Evolutionary conservation across 2,329 filamentous ascomycete species (phyloP), one percentile per base, ranked within the genome.

Genomic region (Epichloe gansuensis): DNA sequence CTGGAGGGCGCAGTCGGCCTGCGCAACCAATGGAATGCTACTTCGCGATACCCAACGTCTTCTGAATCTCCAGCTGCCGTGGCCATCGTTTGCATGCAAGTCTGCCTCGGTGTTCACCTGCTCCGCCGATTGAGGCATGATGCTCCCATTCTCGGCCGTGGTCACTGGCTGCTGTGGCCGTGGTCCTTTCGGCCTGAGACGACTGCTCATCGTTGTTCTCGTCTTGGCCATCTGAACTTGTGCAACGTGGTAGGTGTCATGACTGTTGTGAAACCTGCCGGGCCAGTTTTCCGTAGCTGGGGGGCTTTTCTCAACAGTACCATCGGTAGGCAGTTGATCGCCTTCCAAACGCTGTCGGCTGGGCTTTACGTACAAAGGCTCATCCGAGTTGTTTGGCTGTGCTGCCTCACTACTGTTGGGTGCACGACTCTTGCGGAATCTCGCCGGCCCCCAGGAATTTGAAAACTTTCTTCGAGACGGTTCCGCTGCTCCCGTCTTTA

Each of bases 1-100:
- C 45, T 66, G 59, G 15, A 68, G 55, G 1, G 53, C 47, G 23
- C 66, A 68, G n/a, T 56, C 53, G 12, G 54, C 59, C 42, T 58
- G 62, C 8, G 63, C 60, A 21, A 67, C 44, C 1, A 66, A 50
- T 2, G 59, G 54, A 1, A 52, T 54, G 12, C 54, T 55, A 42
- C 58, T 58, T 17, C 58, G 57, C 21, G 60, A 59, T 15, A 59
- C 51, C 45, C 53, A 55, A 9, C 58, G 56, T 41, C 56, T 57
- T 8, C 54, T 52, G 8, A 52, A 40, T 25, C 54, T 53, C 40
- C 56, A 55, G 5, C 53, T 51, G 39, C 50, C 27, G 43, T 39
- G 27, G 21, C 42, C 48, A 11, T 38, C 49, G 9, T 36, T 5
- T 23, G 21, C 36, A 25, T 21, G n/a, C n/a, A 51, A 12, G 3